These are phyloP conservation scores for Polyplosphaeria fusca DNA, from an alignment of 495 filamentous ascomycete species.

Conservation along the genomic window DNA sequence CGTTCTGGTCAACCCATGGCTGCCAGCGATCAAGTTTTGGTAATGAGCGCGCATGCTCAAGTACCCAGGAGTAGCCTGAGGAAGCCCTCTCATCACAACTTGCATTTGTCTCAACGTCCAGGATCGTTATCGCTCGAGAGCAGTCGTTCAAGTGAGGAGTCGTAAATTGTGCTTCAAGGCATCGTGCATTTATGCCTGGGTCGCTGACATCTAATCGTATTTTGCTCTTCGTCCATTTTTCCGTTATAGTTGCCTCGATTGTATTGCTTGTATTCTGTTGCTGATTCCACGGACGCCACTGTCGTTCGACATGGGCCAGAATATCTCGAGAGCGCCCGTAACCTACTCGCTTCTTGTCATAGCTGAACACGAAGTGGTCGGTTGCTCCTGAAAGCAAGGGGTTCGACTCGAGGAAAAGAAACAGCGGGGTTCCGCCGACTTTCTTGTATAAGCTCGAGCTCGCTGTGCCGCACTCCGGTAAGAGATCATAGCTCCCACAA, in stretches of 20 bases:
- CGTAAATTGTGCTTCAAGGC: no score
- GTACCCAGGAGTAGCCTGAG: conserved; percentile 8
- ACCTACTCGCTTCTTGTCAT: conserved; percentile 50
- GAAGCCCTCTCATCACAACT: not conserved
- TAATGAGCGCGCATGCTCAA: conserved; percentile 1
- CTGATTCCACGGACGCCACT: conserved; percentile 32
- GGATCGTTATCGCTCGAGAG: conserved; percentile 7
- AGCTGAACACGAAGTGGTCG: conserved; percentile 66
- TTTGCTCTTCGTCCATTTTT: not conserved
- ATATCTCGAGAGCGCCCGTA: conserved; percentile 53
- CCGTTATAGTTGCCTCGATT: not conserved
- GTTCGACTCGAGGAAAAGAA: conserved; percentile 64
- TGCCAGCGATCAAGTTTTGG: conserved; percentile 3
- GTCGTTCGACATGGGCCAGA: conserved; percentile 45
- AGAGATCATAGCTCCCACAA: conserved; percentile 53
- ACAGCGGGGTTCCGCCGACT: conserved; percentile 43
- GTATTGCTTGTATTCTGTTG: not conserved
- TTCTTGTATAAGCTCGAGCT: conserved; percentile 54
- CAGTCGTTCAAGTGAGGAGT: no score
- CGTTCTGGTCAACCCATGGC: not conserved
- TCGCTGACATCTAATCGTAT: no score
- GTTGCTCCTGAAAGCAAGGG: conserved; percentile 45
- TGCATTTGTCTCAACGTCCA: conserved; percentile 18
- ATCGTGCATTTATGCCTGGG: no score
- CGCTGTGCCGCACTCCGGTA: conserved; percentile 67